Evolutionary conservation across 768 basidiomycete species (phyloP).

Genomic region (Kwoniella sp.): DNA sequence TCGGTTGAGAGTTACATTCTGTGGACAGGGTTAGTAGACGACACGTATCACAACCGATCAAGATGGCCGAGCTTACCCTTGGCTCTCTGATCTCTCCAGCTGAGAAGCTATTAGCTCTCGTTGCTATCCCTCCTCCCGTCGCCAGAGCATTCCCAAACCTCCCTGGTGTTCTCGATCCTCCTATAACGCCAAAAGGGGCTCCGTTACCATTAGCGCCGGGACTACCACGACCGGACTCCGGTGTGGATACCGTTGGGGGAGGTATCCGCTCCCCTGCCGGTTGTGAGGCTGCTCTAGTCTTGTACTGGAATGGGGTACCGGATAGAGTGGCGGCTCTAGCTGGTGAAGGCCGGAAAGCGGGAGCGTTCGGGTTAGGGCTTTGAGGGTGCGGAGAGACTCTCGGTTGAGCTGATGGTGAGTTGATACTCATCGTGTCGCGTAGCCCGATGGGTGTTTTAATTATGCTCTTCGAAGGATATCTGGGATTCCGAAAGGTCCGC

Average conservation of each 20-base stretch:
- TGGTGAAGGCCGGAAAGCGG: slow-evolving; percentile 37
- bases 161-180: slow-evolving; percentile 42
- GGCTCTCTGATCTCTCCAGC: slow-evolving; percentile 39
- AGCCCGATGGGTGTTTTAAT: no score
- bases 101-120: slow-evolving; percentile 51
- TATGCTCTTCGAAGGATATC: not conserved
- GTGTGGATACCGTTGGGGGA: slow-evolving; percentile 26
- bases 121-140: slow-evolving; percentile 34
- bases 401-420: not conserved
- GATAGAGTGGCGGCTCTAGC: slow-evolving; percentile 35
- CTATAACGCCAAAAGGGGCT: slow-evolving; percentile 46
- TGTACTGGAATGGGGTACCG: slow-evolving; percentile 23
- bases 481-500: not conserved
- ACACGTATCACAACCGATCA: not conserved
- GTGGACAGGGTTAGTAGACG: not conserved
- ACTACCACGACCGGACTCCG: slow-evolving; percentile 35
- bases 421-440: not conserved
- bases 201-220: slow-evolving; percentile 29
- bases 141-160: slow-evolving; percentile 34
- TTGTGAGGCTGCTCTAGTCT: slow-evolving; percentile 46
- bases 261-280: slow-evolving; percentile 44
- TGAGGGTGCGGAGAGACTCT: slow-evolving; percentile 1
- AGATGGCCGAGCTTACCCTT: slow-evolving; percentile 31
- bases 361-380: slow-evolving; percentile 31
- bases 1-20: slow-evolving; percentile 34